These are phyloP conservation scores for Spizellomyces sp. DNA, from an alignment of 192 early-diverging fungal species.

Conservation along the genomic window DNA sequence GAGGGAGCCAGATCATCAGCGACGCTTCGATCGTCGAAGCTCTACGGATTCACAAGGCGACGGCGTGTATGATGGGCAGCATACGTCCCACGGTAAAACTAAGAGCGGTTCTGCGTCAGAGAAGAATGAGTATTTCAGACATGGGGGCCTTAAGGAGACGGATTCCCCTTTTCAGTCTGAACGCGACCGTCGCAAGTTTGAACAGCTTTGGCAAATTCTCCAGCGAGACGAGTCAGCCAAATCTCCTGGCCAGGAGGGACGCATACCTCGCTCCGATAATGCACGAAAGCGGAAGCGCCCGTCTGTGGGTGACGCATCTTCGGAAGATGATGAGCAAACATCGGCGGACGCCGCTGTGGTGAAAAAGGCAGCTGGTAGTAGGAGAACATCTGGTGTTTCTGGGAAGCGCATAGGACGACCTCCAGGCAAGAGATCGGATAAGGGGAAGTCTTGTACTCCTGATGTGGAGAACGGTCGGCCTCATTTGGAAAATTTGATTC, in stretches of 20 bases:
- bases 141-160: background rate
- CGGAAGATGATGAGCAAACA: no score
- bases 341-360: no score
- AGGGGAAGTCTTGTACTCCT: no score
- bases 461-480: no score
- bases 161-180: slow-evolving; percentile 10
- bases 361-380: no score
- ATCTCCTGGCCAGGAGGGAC: background rate
- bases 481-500: no score
- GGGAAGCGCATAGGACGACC: no score
- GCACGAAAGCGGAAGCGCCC: slow-evolving; percentile 6
- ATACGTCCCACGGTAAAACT: background rate
- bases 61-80: no score
- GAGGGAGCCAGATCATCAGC: background rate
- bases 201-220: background rate
- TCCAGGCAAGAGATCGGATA: no score
- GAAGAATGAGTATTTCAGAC: slow-evolving; percentile 17
- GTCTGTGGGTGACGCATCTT: no score
- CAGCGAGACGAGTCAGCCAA: background rate
- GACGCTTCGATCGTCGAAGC: background rate
- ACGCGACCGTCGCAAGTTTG: slow-evolving; percentile 11
- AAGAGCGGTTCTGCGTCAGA: background rate
- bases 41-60: background rate
- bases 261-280: background rate
- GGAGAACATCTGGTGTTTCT: no score